These are phyloP conservation scores for Solanum rostratum DNA, from an alignment of 257 asterid species.

Conservation along the genomic window DNA sequence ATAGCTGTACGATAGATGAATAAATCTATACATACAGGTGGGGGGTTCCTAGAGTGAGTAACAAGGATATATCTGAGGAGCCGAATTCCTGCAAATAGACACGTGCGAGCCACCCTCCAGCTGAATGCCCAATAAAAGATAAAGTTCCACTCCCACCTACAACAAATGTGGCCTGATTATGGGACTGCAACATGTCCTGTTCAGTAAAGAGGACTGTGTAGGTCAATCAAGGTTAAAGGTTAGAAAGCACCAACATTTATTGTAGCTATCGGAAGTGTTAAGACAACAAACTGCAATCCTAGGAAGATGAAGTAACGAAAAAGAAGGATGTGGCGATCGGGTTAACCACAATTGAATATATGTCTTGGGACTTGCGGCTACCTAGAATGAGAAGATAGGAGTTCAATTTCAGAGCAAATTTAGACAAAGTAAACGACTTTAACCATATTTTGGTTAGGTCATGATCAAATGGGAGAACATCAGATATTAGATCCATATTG, in stretches of 20 bases:
- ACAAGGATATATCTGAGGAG: slow-evolving; percentile 44
- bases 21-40: slow-evolving; percentile 49
- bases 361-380: not conserved
- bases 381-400: not conserved
- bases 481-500: not conserved
- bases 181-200: slow-evolving; percentile 16
- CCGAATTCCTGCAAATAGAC: slow-evolving; percentile 80
- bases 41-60: slow-evolving; percentile 89
- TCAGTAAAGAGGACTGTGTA: slow-evolving; percentile 7
- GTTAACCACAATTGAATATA: not conserved
- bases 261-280: not conserved
- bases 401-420: not conserved
- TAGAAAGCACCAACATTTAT: not conserved
- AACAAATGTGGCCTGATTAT: slow-evolving; percentile 24
- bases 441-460: not conserved
- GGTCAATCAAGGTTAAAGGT: not conserved
- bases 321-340: not conserved
- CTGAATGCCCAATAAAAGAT: slow-evolving; percentile 89
- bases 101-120: slow-evolving; percentile 98
- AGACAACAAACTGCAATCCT: not conserved
- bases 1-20: not conserved
- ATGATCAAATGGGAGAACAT: not conserved
- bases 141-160: slow-evolving; percentile 63
- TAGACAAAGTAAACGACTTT: not conserved
- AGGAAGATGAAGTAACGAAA: not conserved